Percentiles rank a stretch among this genome's conserved stretches.
phyloP scores from a whole-genome alignment of 2,329 filamentous ascomycete genomes.

The Simplicillium sp. region DNA sequence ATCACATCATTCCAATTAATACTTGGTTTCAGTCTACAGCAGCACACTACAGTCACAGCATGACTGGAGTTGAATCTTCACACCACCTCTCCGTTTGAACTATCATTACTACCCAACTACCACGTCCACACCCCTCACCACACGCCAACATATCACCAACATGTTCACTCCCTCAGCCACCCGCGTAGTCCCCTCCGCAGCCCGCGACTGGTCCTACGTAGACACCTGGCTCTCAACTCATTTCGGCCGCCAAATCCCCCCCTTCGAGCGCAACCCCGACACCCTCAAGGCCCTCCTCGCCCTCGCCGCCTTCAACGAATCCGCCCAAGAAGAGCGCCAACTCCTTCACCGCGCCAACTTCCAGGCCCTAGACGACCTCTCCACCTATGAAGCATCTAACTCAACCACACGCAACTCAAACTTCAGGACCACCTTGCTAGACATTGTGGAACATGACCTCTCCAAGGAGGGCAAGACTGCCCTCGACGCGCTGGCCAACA shows the following conservation, averaged over 20 bases:
- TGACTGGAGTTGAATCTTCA: too few relatives aligned
- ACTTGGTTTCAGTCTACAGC: too few relatives aligned
- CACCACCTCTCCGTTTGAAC: too few relatives aligned
- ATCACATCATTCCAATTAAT: too few relatives aligned
- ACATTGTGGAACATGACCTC: slow-evolving; percentile 44
- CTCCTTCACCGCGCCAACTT: slow-evolving; percentile 50
- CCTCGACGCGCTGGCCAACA: slow-evolving; percentile 47
- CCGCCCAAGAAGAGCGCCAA: slow-evolving; percentile 60
- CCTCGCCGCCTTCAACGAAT: slow-evolving; percentile 67
- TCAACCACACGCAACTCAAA: slow-evolving; percentile 16
- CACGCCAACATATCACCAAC: slow-evolving; percentile 26
- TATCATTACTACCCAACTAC: too few relatives aligned
- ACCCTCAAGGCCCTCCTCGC: slow-evolving; percentile 69
- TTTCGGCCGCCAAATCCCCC: slow-evolving; percentile 54
- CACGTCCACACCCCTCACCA: too few relatives aligned
- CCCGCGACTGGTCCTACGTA: slow-evolving; percentile 86
- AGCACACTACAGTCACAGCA: too few relatives aligned
- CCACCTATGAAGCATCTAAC: slow-evolving; percentile 9
- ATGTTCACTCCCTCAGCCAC: slow-evolving; percentile 61
- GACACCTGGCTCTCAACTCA: slow-evolving; percentile 73
- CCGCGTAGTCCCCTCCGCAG: slow-evolving; percentile 68
- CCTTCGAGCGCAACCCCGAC: slow-evolving; percentile 79
- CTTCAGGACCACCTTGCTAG: slow-evolving; percentile 31
- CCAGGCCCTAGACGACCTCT: slow-evolving; percentile 45
- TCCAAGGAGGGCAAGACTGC: slow-evolving; percentile 42